Conservation (phyloP, 805 yeast species). For the Candida fluviatilis region DNA sequence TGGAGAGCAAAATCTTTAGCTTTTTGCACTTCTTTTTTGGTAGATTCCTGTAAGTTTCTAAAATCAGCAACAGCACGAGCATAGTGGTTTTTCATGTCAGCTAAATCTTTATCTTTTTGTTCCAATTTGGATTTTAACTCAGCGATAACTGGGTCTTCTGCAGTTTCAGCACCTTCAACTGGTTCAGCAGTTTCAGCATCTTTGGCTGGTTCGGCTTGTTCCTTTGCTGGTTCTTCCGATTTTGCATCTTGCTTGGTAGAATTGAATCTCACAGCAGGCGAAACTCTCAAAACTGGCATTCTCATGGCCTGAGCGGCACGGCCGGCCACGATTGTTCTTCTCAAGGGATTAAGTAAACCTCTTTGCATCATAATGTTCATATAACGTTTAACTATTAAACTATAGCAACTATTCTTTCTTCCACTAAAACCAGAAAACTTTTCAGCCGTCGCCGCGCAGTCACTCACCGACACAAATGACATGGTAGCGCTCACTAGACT, state of each 20-base stretch:
- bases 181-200: conserved; percentile 9
- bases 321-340: conserved; percentile 14
- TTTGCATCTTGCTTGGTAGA: conserved; percentile 9
- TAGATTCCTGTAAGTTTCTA: conserved; percentile 86
- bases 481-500: neutral
- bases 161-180: conserved; percentile 11
- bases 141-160: conserved; percentile 16
- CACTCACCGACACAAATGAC: neutral
- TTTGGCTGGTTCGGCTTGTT: conserved; percentile 5
- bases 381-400: no score
- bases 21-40: conserved; percentile 81
- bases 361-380: conserved; percentile 20
- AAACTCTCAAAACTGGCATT: conserved; percentile 7
- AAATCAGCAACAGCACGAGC: conserved; percentile 86
- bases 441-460: neutral
- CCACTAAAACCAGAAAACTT: neutral
- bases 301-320: conserved; percentile 11
- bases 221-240: conserved; percentile 11
- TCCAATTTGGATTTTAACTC: conserved; percentile 51
- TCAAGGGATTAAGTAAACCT: conserved; percentile 17
- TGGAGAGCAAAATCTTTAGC: conserved; percentile 89
- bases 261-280: conserved; percentile 12
- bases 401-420: neutral
- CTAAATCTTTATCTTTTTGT: conserved; percentile 66
- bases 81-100: conserved; percentile 78